Evolutionary conservation across 306 rosid genomes (phyloP).

Genomic region (Nissolia schottii): DNA sequence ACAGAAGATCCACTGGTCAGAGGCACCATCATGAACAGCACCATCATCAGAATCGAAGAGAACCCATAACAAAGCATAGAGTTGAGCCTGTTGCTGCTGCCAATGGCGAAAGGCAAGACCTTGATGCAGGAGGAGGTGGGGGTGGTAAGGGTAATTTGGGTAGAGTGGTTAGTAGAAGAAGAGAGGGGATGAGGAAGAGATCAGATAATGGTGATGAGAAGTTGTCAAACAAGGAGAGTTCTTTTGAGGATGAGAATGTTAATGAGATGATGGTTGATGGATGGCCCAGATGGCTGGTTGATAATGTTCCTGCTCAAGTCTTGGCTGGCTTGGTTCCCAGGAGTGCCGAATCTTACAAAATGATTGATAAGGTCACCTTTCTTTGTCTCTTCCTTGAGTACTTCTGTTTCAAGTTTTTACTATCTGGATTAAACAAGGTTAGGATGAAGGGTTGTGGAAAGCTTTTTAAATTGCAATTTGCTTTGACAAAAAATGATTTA

Average conservation of each 20-base stretch:
- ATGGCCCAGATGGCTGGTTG: conserved; percentile 42
- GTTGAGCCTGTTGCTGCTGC: conserved; percentile 13
- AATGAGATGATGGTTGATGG: conserved; percentile 35
- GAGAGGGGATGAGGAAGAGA: conserved; percentile 15
- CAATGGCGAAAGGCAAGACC: conserved; percentile 9
- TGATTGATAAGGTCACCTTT: conserved; percentile 62
- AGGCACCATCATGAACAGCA: conserved; percentile 6
- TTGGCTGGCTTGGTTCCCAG: conserved; percentile 63
- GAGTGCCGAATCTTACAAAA: conserved; percentile 74
- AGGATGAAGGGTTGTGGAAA: neutral
- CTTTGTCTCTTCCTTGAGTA: neutral
- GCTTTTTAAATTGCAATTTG: neutral
- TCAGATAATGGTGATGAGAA: conserved; percentile 17
- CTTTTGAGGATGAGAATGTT: conserved; percentile 29
- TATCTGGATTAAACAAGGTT: neutral
- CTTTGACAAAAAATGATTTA: neutral
- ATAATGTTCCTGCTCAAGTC: conserved; percentile 27
- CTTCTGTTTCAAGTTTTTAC: neutral
- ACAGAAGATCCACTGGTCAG: conserved; percentile 52
- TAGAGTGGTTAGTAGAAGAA: conserved; percentile 25
- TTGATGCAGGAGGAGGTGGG: neutral
- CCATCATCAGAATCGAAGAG: neutral
- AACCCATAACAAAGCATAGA: conserved; percentile 20
- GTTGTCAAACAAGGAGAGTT: conserved; percentile 16
- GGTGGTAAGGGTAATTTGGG: conserved; percentile 1